Base-by-base conservation (phyloP, 371 early-diverging fungal species). In the Vairimorpha necatrix region DNA sequence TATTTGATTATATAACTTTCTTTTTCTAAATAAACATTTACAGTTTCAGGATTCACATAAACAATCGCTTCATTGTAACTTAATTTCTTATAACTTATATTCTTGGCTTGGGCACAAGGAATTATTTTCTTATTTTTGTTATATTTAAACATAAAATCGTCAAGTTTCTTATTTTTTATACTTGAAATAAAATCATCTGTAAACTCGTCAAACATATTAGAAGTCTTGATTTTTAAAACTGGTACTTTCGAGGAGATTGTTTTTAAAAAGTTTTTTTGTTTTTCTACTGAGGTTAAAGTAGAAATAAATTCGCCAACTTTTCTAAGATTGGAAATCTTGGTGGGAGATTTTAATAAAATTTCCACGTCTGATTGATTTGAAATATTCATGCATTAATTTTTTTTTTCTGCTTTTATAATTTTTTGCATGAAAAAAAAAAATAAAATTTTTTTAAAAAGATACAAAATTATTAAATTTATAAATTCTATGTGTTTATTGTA, bases 1-100 rank as follows among this genome's bases (percentile, higher is more conserved):
- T 56, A 26, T 26, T 56, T 56, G 18, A 56, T 56, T 28, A 56
- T 56, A 28, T 26, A 56, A 56, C 58, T 56, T 7, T 56, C 24
- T 28, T 56, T 56, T 28, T 26, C 2, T 16, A 28, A 26, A 56
- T 56, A 56, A 2, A 56, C 2, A 28, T 26, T 56, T 28, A 56
- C 30, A 4, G 58, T 56, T 3, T 56, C 28, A 28, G 6, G 26
- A 28, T 56, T 28, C 1, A 56, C 7, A 28, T 56, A 56, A 6
- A 28, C 20, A 20, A 7, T 28, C 28, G 30, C 58, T 16, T 22
- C 30, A 26, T 56, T 28, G 30, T 28, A 56, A 13, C 1, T 56
- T 56, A 6, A 13, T 26, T 56, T 28, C 7, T 26, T 26, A 56
- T 56, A 56, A 2, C 13, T 2, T 4, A 56, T 28, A 26, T 22